Evolutionary conservation across 306 rosid genomes (phyloP).

Genomic region (Trichosanthes truncata): DNA sequence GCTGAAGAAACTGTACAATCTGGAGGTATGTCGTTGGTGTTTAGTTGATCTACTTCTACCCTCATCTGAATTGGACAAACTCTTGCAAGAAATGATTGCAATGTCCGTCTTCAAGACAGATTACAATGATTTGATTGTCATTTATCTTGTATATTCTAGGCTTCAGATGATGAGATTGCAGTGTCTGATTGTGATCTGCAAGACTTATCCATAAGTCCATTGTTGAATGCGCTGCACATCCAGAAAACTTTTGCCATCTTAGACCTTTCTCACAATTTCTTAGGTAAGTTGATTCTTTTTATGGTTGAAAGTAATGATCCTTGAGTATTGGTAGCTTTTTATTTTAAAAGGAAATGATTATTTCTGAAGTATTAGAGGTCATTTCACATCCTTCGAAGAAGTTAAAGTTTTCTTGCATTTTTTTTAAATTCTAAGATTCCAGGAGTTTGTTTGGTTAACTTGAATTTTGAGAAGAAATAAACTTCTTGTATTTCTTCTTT

Average conservation of each 20-base stretch:
- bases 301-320: neutral
- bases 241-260: constrained; percentile 69
- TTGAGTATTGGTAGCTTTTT: neutral
- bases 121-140: constrained; percentile 7
- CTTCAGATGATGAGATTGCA: constrained; percentile 75
- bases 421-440: neutral
- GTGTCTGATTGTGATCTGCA: constrained; percentile 85
- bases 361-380: neutral
- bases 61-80: constrained; percentile 9
- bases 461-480: neutral
- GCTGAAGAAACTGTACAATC: constrained; percentile 69
- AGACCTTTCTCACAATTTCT: constrained; percentile 82
- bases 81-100: neutral
- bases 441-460: neutral
- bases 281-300: constrained; percentile 38
- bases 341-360: neutral
- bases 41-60: constrained; percentile 2
- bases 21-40: constrained; percentile 45
- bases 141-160: constrained; percentile 33
- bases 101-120: neutral
- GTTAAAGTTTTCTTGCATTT: neutral
- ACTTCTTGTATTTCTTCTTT: too few relatives aligned
- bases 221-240: constrained; percentile 62
- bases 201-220: constrained; percentile 73
- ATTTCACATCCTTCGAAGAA: neutral